A percentile compares a stretch with the other conserved stretches of the same genome.
Conservation (phyloP, 1,284 basidiomycete genomes). For the Marasmius fiardii region DNA sequence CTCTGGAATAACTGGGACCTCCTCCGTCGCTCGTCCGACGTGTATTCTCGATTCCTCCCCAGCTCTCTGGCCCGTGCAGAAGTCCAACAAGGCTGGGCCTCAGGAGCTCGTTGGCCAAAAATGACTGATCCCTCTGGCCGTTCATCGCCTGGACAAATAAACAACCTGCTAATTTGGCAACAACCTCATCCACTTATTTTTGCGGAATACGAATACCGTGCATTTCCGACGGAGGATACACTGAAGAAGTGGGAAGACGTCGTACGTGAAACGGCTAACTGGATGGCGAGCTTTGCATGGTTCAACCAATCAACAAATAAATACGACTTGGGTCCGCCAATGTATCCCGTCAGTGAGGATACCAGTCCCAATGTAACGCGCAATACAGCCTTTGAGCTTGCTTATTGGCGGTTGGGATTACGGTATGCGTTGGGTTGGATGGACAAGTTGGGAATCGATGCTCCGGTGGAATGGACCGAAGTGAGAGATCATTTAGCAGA, state of each 20-base stretch:
- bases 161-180: constrained; percentile 62
- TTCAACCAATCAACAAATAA: constrained; percentile 41
- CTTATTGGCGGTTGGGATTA: constrained; percentile 56
- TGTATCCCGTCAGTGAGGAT: constrained; percentile 57
- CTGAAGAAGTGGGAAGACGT: constrained; percentile 49
- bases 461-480: constrained; percentile 39
- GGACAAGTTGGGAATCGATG: constrained; percentile 34
- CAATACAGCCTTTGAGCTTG: constrained; percentile 56
- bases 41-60: constrained; percentile 47
- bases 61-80: constrained; percentile 44
- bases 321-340: constrained; percentile 56
- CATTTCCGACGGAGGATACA: constrained; percentile 34
- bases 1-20: constrained; percentile 60
- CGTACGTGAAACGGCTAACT: constrained; percentile 51
- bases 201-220: constrained; percentile 55
- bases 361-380: constrained; percentile 49
- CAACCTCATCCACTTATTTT: constrained; percentile 58
- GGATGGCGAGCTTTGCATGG: constrained; percentile 57
- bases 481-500: constrained; percentile 46
- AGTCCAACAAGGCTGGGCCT: constrained; percentile 46
- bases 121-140: constrained; percentile 61
- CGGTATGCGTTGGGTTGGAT: constrained; percentile 48
- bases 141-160: constrained; percentile 56
- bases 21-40: constrained; percentile 37
- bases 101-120: constrained; percentile 59